Base-by-base conservation (phyloP, 2,329 filamentous ascomycete species). In the Geosmithia flava region DNA sequence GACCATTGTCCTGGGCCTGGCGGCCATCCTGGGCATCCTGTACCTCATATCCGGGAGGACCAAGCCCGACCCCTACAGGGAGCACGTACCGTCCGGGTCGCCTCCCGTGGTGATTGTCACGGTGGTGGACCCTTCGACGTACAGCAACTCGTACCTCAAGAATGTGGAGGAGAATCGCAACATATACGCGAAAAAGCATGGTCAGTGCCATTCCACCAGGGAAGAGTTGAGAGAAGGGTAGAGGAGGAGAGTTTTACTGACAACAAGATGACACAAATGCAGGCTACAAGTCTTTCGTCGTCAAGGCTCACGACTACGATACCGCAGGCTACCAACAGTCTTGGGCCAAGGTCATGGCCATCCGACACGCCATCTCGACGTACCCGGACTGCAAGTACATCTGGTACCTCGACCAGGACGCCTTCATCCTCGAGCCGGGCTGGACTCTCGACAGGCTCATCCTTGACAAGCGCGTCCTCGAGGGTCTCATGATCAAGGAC, bases 221-320 rank as follows among this genome's bases (percentile, higher is more conserved):
- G 29, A 30, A 6, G 7, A 30, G 29, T 6, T 30, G 6, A 11
- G 11, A 30, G 29, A 41, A 20, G 41, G 7, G 39, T 6, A 7
- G 39, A 15, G 10, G 10, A 20, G n/a, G 13, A 19, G 11, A 19
- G n/a, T 11, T 13, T 43, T 17, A n/a, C 15, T 11, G 41, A 7
- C 15, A 20, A 41, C 15, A 3, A 8, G 43, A 52, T 56, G 29
- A 58, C 39, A n/a, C 16, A 16, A 7, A 45, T 7, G 43, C 43
- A 95, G 89, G 90, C 55, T 97, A 98, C 65, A 75, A 80, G 39
- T 85, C 83, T 41, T 90, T 96, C 73, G 85, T 95, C 62, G 80
- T 87, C 49, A 82, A 80, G 53, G 72, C 78, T n/a, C 75, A 74
- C 58, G 81, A 90, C 59, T 96, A 96, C 68, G 73, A 85, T 51